phyloP scores from a whole-genome alignment of 2,329 filamentous ascomycete species.

The Pseudogymnoascus sp. region DNA sequence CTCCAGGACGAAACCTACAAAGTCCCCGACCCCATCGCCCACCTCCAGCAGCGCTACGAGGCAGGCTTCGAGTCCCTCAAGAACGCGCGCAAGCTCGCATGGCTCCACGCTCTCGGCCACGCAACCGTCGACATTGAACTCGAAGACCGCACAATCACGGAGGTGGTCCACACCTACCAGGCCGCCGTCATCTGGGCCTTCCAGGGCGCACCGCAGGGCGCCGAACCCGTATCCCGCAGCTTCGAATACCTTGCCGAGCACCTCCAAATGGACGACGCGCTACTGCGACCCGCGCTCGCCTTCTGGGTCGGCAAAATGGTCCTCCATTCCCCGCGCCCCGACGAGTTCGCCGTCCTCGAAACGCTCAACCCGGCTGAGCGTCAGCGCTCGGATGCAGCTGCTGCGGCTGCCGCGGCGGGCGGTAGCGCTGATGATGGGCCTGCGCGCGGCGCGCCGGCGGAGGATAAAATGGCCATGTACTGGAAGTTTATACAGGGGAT shows the following conservation, averaged over 20 bases:
- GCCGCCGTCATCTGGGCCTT: conserved; percentile 84
- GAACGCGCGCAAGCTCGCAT: conserved; percentile 74
- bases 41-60: conserved; percentile 62
- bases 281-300: conserved; percentile 55
- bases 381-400: conserved; percentile 24
- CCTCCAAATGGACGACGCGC: conserved; percentile 65
- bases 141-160: conserved; percentile 63
- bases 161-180: conserved; percentile 74
- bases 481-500: conserved; percentile 91
- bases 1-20: conserved; percentile 61
- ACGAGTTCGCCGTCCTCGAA: conserved; percentile 61
- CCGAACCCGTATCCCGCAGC: conserved; percentile 30
- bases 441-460: conserved; percentile 36
- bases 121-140: conserved; percentile 75
- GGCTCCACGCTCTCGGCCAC: conserved; percentile 74
- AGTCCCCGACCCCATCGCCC: conserved; percentile 49
- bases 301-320: conserved; percentile 67
- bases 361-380: conserved; percentile 39
- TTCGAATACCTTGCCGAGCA: conserved; percentile 44
- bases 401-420: conserved; percentile 17
- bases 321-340: conserved; percentile 45
- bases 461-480: conserved; percentile 64
- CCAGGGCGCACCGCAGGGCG: conserved; percentile 34
- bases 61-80: conserved; percentile 72
- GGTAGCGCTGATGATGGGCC: conserved; percentile 38